phyloP scores from a whole-genome alignment of 441 rosid species.

The Bruguiera hainesii region DNA sequence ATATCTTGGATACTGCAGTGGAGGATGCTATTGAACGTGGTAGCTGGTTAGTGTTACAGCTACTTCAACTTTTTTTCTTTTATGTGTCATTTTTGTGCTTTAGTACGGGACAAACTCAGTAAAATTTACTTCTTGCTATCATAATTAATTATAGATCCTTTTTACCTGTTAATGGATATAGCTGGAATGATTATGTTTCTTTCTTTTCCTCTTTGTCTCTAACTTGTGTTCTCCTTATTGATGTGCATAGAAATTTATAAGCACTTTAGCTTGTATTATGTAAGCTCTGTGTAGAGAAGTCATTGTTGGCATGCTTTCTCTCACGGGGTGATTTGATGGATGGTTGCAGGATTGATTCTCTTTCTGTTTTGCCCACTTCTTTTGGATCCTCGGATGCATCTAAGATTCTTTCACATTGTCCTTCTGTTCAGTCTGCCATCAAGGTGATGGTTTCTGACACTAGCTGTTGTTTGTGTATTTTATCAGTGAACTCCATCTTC shows the following conservation, averaged over 20 bases:
- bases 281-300: neutral
- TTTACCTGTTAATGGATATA: too few species aligned
- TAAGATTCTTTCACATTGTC: constrained; percentile 70
- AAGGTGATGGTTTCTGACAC: constrained; percentile 49
- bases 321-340: constrained; percentile 26
- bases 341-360: constrained; percentile 82
- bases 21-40: constrained; percentile 85
- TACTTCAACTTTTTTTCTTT: constrained; percentile 7
- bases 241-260: neutral
- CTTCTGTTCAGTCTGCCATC: constrained; percentile 64
- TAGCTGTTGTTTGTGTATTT: constrained; percentile 5
- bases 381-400: constrained; percentile 76
- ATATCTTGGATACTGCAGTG: constrained; percentile 79
- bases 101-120: too few species aligned
- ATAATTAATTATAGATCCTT: neutral
- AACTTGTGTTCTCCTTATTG: neutral
- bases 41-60: constrained; percentile 71
- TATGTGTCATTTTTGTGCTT: neutral
- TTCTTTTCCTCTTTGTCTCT: neutral
- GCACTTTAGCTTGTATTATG: neutral
- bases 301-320: neutral
- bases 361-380: constrained; percentile 72
- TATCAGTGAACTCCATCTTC: constrained; percentile 15
- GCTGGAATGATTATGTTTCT: neutral
- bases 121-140: constrained; percentile 1